phyloP scores from a whole-genome alignment of 2,329 filamentous ascomycete genomes.

The Thielaviopsis punctulata region DNA sequence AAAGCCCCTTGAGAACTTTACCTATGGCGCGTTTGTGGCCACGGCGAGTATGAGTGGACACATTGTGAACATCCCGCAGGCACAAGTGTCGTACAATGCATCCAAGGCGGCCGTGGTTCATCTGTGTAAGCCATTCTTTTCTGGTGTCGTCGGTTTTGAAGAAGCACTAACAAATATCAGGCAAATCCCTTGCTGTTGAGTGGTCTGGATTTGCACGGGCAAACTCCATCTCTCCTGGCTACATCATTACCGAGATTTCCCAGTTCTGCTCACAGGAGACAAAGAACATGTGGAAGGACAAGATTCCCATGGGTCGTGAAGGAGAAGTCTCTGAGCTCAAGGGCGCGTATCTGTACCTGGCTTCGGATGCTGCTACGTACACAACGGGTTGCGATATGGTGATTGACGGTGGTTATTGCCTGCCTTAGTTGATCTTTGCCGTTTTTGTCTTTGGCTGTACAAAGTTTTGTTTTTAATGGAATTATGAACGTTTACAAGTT shows the following conservation, averaged over 20 bases:
- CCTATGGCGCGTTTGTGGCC: constrained; percentile 54
- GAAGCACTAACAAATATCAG: constrained; percentile 18
- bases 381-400: constrained; percentile 60
- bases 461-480: background rate
- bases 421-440: constrained; percentile 21
- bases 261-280: constrained; percentile 37
- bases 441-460: constrained; percentile 3
- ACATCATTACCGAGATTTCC: constrained; percentile 58
- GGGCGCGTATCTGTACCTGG: constrained; percentile 66
- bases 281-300: constrained; percentile 51
- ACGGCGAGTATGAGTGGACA: constrained; percentile 66
- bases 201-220: constrained; percentile 59
- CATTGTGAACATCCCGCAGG: constrained; percentile 60
- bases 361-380: constrained; percentile 67
- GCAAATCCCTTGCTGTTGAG: constrained; percentile 50
- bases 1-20: constrained; percentile 41
- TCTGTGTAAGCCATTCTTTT: constrained; percentile 27
- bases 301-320: constrained; percentile 30
- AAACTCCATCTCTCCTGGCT: constrained; percentile 59
- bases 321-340: constrained; percentile 60
- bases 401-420: constrained; percentile 58
- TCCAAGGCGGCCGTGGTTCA: constrained; percentile 50
- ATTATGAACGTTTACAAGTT: background rate
- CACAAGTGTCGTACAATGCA: constrained; percentile 58
- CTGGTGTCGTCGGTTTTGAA: background rate